These are phyloP conservation scores for Monsonia emarginata DNA, from an alignment of 441 rosid genomes.

Conservation along the genomic window DNA sequence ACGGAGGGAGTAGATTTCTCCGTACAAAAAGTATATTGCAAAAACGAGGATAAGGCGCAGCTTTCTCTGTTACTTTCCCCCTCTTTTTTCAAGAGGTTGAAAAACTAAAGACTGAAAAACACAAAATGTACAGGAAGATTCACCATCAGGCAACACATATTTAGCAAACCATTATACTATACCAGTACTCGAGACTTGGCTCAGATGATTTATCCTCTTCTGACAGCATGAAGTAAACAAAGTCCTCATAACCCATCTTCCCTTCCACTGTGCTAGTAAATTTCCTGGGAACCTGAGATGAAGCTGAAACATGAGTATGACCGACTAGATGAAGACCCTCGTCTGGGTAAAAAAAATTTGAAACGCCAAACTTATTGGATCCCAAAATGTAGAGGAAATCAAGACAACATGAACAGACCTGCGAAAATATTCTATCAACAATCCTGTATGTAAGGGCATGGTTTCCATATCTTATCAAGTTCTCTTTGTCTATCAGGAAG, in stretches of 20 bases:
- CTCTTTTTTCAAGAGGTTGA: neutral
- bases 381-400: neutral
- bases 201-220: slow-evolving; percentile 97
- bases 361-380: neutral
- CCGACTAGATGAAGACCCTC: neutral
- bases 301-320: slow-evolving; percentile 12
- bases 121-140: neutral
- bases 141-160: neutral
- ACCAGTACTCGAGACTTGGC: slow-evolving; percentile 97
- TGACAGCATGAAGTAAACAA: slow-evolving; percentile 85
- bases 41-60: neutral
- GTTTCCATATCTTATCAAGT: slow-evolving; percentile 93
- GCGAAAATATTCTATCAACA: slow-evolving; percentile 93
- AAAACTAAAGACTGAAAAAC: neutral
- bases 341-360: neutral
- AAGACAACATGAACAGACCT: slow-evolving; percentile 43
- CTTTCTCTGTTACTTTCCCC: neutral
- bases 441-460: slow-evolving; percentile 97
- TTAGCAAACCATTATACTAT: slow-evolving; percentile 12
- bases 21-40: neutral
- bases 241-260: slow-evolving; percentile 98
- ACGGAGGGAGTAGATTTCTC: no score
- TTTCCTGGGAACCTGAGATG: slow-evolving; percentile 64
- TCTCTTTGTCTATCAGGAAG: slow-evolving; percentile 93
- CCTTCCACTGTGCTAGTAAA: slow-evolving; percentile 84